Base-by-base conservation (phyloP, 768 basidiomycete genomes). In the Mycena indigotica region DNA sequence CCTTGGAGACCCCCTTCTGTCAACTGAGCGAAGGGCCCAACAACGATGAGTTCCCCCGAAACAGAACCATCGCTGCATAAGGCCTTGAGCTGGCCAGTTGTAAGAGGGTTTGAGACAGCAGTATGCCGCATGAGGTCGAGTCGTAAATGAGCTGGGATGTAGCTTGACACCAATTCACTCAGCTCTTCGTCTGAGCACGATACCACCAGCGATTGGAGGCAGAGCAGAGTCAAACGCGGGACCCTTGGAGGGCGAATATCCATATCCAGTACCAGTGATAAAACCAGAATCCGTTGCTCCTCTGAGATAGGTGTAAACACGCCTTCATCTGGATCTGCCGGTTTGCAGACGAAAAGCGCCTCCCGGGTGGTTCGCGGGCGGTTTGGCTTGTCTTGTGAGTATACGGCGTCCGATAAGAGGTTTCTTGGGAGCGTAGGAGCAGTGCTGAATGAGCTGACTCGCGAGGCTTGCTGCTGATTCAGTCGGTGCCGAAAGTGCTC, bases 401-500 rank as follows among this genome's bases (percentile, higher is more conserved):
- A 52, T 24, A 54, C 53, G 10, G 53, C 28, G 32, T 61, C 55
- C 24, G 56, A 19, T 23, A 56, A 49, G 58, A 81, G 72, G 57
- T 73, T 72, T 53, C 71, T 63, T 10, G 81, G 80, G 6, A 85
- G 71, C 2, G 80, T 79, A 13, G 80, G 81, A 28, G 74, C 67
- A 65, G 77, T 79, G 60, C 77, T 68, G 58, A 56, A 67, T 66
- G 26, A 38, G 55, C 25, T 57, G 41, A 26, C 28, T 52, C n/a
- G 50, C 55, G 30, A 48, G 60, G 53, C 1, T 6, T 16, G 49
- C n/a, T 52, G 26, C 35, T 57, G 60, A 66, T 91, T 91, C 56
- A 83, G 85, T 30, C 73, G 64, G 59, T 81, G 89, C 52, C 88
- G 79, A 56, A 86, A 89, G 40, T 90, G 85, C 67, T 91, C 89